phyloP scores from a whole-genome alignment of 257 asterid species.

The Nicotiana tabacum region DNA sequence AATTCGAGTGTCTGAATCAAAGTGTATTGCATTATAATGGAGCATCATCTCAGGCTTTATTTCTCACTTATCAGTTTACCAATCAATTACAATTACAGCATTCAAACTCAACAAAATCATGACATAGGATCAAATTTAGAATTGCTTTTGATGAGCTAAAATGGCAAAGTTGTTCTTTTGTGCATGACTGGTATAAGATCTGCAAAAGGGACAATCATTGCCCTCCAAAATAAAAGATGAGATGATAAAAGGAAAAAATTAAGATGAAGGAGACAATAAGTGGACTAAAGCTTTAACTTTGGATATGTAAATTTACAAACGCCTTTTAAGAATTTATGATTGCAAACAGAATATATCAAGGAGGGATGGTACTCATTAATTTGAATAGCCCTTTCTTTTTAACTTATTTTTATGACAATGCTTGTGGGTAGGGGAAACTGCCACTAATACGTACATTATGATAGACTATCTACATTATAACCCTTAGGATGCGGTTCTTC shows the following conservation, averaged over 20 bases:
- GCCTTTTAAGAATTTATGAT: constrained; percentile 14
- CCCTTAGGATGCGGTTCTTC: no score
- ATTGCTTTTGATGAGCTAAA: not conserved
- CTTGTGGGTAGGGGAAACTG: no score
- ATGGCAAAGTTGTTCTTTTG: constrained; percentile 10
- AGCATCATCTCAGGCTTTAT: constrained; percentile 5
- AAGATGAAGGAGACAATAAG: not conserved
- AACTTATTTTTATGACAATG: not conserved
- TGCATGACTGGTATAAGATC: constrained; percentile 1
- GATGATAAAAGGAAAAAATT: constrained; percentile 5
- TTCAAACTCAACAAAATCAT: constrained; percentile 1
- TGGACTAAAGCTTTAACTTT: constrained; percentile 32
- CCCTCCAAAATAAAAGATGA: constrained; percentile 15
- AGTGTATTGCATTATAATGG: not conserved
- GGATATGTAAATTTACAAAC: constrained; percentile 12
- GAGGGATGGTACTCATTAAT: constrained; percentile 3
- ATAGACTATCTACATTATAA: no score
- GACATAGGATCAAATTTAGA: not conserved
- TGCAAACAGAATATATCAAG: constrained; percentile 20
- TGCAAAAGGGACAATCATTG: constrained; percentile 14
- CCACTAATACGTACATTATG: no score
- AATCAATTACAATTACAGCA: constrained; percentile 1
- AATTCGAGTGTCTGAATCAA: not conserved
- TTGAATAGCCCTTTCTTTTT: constrained; percentile 3
- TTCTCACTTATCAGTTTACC: not conserved